Base-by-base conservation (phyloP, 2,329 filamentous ascomycete species). In the Coniella lustricola region DNA sequence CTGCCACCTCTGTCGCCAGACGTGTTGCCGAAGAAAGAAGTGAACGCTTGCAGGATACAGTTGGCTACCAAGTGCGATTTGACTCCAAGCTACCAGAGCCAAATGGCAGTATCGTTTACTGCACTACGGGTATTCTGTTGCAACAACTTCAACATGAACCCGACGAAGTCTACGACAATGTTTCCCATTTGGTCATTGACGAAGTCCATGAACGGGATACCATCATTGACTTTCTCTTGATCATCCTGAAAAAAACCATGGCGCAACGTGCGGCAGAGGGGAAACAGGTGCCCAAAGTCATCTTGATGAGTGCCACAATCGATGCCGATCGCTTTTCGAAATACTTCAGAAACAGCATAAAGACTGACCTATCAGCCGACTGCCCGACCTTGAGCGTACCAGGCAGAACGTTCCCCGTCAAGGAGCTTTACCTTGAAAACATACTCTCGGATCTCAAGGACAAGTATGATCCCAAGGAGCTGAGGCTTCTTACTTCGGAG, bases 111-210 rank as follows among this genome's bases (percentile, higher is more conserved):
- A 71, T 77, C 52, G 69, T 62, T 2, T 77, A 70, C 56, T 75
- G 71, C 58, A 77, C 74, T 1, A 70, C 69, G 2, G 73, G 73
- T n/a, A 66, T 74, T 17, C 57, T 76, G 18, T 60, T 75, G 21
- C 65, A 66, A 44, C 64, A 70, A 48, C 60, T 77, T 17, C 67
- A 71, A 47, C 57, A 63, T 49, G 54, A 62, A 37, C 56, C 64
- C 3, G 66, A 72, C 46, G 57, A 59, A 2, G 54, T 67, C 16
- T 54, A 76, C 22, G 64, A 69, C 44, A 60, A 59, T 1, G 57
- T 67, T 25, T 72, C 72, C 3, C 72, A 77, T 54, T 59, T 77
- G 16, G 56, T 77, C 35, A 67, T 77, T 48, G 73, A 77, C 53
- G 74, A 77, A 57, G 70, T 75, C 17, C 50, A 52, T 22, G 50